Evolutionary conservation across 2,329 filamentous ascomycete genomes (phyloP).

Genomic region (Claviceps monticola): DNA sequence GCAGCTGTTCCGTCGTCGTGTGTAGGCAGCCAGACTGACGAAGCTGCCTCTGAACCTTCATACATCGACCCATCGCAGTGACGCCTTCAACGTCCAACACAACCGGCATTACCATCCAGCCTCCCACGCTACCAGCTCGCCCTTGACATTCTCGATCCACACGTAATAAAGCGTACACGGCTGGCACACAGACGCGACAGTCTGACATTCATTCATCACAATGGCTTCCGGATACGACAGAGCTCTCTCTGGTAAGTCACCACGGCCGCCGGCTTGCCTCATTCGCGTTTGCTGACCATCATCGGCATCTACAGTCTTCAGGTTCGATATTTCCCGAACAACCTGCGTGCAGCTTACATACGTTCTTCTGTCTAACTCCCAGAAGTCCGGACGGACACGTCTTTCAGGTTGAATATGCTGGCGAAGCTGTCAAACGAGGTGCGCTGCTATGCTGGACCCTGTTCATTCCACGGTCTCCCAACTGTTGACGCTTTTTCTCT

Average conservation of each 20-base stretch:
- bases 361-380: slow-evolving; percentile 27
- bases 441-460: slow-evolving; percentile 12
- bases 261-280: slow-evolving; percentile 5
- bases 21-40: slow-evolving; percentile 24
- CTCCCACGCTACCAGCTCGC: neutral
- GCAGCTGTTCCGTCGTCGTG: neutral
- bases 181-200: neutral
- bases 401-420: slow-evolving; percentile 98
- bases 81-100: slow-evolving; percentile 4
- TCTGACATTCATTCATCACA: slow-evolving; percentile 6
- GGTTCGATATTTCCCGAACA: slow-evolving; percentile 30
- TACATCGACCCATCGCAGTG: neutral
- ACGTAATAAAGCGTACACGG: neutral
- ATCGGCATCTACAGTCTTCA: slow-evolving; percentile 57
- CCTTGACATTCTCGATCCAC: neutral
- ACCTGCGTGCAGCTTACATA: neutral
- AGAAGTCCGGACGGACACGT: slow-evolving; percentile 88
- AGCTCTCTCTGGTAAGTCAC: slow-evolving; percentile 84
- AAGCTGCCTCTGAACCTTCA: slow-evolving; percentile 16
- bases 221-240: slow-evolving; percentile 97
- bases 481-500: slow-evolving; percentile 3
- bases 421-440: slow-evolving; percentile 98
- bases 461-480: slow-evolving; percentile 6
- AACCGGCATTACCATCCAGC: neutral
- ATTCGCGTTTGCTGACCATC: slow-evolving; percentile 19